Evolutionary conservation across 78 protist genomes (phyloP).

Genomic region (Dictyostelium brefeldianum): DNA sequence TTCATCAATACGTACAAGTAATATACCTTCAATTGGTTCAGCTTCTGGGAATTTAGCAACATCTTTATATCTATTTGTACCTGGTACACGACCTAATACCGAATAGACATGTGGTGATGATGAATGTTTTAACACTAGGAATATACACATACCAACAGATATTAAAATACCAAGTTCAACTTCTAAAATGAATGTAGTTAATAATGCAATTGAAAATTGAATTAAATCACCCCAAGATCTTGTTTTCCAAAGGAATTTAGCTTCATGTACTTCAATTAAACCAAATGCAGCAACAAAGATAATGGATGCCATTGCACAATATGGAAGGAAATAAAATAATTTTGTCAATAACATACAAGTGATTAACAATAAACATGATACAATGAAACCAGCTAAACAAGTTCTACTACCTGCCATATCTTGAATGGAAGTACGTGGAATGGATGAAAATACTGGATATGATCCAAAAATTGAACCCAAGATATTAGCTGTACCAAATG

Average conservation of each 20-base stretch:
- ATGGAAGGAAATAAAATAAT: slow-evolving; percentile 56
- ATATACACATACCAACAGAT: slow-evolving; percentile 79
- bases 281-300: slow-evolving; percentile 84
- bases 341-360: slow-evolving; percentile 72
- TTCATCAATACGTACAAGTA: slow-evolving; percentile 76
- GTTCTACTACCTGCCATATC: slow-evolving; percentile 71
- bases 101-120: slow-evolving; percentile 82
- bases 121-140: slow-evolving; percentile 74
- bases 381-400: slow-evolving; percentile 59
- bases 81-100: slow-evolving; percentile 72
- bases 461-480: slow-evolving; percentile 64
- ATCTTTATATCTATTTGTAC: slow-evolving; percentile 75
- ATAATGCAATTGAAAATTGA: slow-evolving; percentile 51
- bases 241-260: slow-evolving; percentile 76
- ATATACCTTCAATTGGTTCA: slow-evolving; percentile 81
- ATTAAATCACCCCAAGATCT: slow-evolving; percentile 72
- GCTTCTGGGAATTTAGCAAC: slow-evolving; percentile 83
- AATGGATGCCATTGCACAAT: slow-evolving; percentile 66
- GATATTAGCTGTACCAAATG: slow-evolving; percentile 75
- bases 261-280: slow-evolving; percentile 75
- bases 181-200: slow-evolving; percentile 71
- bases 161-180: slow-evolving; percentile 81
- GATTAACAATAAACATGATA: slow-evolving; percentile 30
- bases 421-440: slow-evolving; percentile 76
- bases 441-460: slow-evolving; percentile 69